Evolutionary conservation across 139 green algal genomes (phyloP).

Genomic region (Tetradesmus lagerheimii): DNA sequence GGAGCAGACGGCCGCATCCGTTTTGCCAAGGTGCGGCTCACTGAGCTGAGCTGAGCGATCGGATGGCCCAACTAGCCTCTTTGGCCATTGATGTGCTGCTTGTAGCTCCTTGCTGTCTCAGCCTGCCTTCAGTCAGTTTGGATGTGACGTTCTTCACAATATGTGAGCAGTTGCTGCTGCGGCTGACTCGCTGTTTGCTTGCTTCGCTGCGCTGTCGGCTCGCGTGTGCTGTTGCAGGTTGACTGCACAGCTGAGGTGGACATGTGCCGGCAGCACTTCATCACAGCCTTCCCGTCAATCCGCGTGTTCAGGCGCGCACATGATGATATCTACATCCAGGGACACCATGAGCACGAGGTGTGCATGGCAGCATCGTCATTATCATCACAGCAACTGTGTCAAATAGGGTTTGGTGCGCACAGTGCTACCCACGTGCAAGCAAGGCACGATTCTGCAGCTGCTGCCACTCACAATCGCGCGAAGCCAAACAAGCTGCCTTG

Average conservation of each 20-base stretch:
- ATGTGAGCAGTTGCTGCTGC: not conserved
- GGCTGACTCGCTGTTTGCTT: not conserved
- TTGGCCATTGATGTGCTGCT: no score
- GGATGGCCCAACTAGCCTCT: no score
- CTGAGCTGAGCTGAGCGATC: no score
- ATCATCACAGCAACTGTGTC: not conserved
- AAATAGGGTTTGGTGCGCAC: not conserved
- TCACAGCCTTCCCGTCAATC: constrained; percentile 97
- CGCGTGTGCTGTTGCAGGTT: constrained; percentile 64
- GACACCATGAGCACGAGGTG: constrained; percentile 36
- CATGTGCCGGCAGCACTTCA: constrained; percentile 89
- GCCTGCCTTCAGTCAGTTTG: no score
- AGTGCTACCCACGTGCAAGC: no score
- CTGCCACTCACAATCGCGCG: no score
- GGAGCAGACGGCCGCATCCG: constrained; percentile 83
- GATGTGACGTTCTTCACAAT: no score
- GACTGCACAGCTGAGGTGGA: constrained; percentile 92
- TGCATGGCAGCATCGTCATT: no score
- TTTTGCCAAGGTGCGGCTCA: constrained; percentile 93
- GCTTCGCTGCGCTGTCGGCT: no score
- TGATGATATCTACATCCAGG: constrained; percentile 79
- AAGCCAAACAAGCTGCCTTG: no score
- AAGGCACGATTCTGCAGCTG: no score
- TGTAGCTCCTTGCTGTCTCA: no score
- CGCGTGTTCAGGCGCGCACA: constrained; percentile 93